Evolutionary conservation across 768 basidiomycete genomes (phyloP).

Genomic region (Russula lepida): DNA sequence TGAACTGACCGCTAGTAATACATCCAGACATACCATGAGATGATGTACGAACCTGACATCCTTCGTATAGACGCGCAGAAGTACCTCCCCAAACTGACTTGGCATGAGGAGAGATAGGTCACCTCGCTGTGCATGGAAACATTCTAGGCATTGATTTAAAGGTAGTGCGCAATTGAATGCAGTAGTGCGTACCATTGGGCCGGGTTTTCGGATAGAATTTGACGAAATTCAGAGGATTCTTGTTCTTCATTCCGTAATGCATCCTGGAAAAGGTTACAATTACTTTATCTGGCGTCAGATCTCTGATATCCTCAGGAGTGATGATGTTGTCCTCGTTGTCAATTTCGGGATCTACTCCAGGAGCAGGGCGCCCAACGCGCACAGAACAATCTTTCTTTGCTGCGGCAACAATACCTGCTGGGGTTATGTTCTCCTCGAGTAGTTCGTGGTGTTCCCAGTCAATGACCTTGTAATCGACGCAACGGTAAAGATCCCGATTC

Average conservation of each 20-base stretch:
- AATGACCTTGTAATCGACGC: slow-evolving; percentile 58
- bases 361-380: background rate
- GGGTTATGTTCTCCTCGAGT: slow-evolving; percentile 29
- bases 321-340: slow-evolving; percentile 14
- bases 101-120: slow-evolving; percentile 64
- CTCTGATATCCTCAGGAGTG: slow-evolving; percentile 25
- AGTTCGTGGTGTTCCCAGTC: slow-evolving; percentile 26
- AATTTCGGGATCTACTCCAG: background rate
- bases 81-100: slow-evolving; percentile 55
- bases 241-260: slow-evolving; percentile 70
- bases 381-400: slow-evolving; percentile 22
- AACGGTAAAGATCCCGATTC: slow-evolving; percentile 56
- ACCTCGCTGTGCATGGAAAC: slow-evolving; percentile 39
- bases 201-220: slow-evolving; percentile 67
- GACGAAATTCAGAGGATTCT: slow-evolving; percentile 60
- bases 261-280: slow-evolving; percentile 56
- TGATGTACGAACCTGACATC: slow-evolving; percentile 33
- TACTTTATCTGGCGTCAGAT: slow-evolving; percentile 42
- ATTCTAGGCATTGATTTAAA: slow-evolving; percentile 29
- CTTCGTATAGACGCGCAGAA: slow-evolving; percentile 62
- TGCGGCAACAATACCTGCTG: slow-evolving; percentile 29
- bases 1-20: slow-evolving; percentile 17
- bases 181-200: slow-evolving; percentile 38
- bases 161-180: background rate
- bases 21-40: background rate